A percentile compares a stretch with the other conserved stretches of the same genome.
Conservation (phyloP, 352 stramenopile species). For the Phytophthora sansomeana region DNA sequence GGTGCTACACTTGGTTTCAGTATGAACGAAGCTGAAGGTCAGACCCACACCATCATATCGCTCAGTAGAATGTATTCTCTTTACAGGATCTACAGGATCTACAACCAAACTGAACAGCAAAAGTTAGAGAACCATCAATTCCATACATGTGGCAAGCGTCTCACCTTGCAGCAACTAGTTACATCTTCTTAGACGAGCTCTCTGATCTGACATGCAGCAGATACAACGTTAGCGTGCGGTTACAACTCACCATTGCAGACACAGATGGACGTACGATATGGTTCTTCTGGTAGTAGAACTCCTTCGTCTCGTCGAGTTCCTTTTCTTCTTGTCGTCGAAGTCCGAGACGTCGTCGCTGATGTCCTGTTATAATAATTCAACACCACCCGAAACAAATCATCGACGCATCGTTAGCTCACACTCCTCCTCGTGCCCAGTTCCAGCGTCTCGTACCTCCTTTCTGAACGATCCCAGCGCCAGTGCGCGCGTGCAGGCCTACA, state of each 20-base stretch:
- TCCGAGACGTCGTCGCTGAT: slow-evolving; percentile 77
- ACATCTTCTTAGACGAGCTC: slow-evolving; percentile 42
- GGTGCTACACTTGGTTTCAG: too few relatives aligned
- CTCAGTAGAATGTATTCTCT: too few relatives aligned
- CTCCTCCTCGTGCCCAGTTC: not conserved
- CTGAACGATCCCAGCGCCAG: slow-evolving; percentile 76
- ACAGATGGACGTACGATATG: slow-evolving; percentile 65
- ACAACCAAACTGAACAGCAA: too few relatives aligned
- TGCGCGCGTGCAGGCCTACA: slow-evolving; percentile 77
- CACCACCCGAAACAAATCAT: not conserved
- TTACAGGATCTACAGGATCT: too few relatives aligned
- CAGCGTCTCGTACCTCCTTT: slow-evolving; percentile 48
- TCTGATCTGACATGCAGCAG: slow-evolving; percentile 47
- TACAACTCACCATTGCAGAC: not conserved
- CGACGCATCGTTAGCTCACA: not conserved
- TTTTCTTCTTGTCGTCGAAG: slow-evolving; percentile 69
- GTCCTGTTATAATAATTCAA: slow-evolving; percentile 55
- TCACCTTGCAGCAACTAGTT: slow-evolving; percentile 3
- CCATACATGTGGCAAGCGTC: too few relatives aligned
- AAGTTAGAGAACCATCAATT: not conserved
- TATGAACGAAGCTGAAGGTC: too few relatives aligned
- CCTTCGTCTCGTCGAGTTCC: slow-evolving; percentile 72
- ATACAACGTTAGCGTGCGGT: slow-evolving; percentile 4
- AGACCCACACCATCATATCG: too few relatives aligned
- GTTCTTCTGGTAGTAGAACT: slow-evolving; percentile 89